Evolutionary conservation across 2,329 filamentous ascomycete species (phyloP).

Genomic region (Harringtonia lauricola): DNA sequence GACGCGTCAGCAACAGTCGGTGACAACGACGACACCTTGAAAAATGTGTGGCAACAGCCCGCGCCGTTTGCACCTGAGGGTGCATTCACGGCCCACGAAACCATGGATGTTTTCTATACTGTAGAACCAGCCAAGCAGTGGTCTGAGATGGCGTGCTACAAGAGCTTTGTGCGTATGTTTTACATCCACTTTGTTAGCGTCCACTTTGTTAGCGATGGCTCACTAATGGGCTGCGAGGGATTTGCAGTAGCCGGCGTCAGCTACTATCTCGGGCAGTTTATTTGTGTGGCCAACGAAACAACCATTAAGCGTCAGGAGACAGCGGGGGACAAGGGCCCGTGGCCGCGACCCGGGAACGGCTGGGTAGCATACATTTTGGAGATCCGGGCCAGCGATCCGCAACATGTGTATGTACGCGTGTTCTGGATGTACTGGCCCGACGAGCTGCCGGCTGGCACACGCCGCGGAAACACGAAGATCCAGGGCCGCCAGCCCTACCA

Average conservation of each 20-base stretch:
- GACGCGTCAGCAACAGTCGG: slow-evolving; percentile 15
- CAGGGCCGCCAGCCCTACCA: slow-evolving; percentile 54
- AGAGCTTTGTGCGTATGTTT: slow-evolving; percentile 48
- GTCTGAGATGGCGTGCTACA: slow-evolving; percentile 49
- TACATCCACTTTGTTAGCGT: not conserved
- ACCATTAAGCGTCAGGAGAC: slow-evolving; percentile 43
- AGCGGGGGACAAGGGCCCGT: slow-evolving; percentile 21
- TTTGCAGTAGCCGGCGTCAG: slow-evolving; percentile 43
- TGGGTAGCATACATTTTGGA: slow-evolving; percentile 74
- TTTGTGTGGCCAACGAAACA: slow-evolving; percentile 47
- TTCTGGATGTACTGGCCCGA: slow-evolving; percentile 71
- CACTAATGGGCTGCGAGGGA: not conserved
- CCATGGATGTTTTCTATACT: slow-evolving; percentile 43
- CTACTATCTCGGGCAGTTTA: slow-evolving; percentile 46
- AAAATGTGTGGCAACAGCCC: slow-evolving; percentile 35
- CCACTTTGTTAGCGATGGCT: not conserved
- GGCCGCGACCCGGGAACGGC: slow-evolving; percentile 38
- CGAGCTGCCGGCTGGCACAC: slow-evolving; percentile 48
- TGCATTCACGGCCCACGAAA: slow-evolving; percentile 41
- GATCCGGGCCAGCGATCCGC: slow-evolving; percentile 58
- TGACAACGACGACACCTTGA: slow-evolving; percentile 30
- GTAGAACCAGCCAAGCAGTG: slow-evolving; percentile 42
- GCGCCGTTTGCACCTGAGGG: slow-evolving; percentile 44
- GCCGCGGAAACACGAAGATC: slow-evolving; percentile 37
- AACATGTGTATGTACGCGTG: slow-evolving; percentile 67